Evolutionary conservation across 2,329 filamentous ascomycete species (phyloP).

Genomic region (Zasmidium citrigriseum): DNA sequence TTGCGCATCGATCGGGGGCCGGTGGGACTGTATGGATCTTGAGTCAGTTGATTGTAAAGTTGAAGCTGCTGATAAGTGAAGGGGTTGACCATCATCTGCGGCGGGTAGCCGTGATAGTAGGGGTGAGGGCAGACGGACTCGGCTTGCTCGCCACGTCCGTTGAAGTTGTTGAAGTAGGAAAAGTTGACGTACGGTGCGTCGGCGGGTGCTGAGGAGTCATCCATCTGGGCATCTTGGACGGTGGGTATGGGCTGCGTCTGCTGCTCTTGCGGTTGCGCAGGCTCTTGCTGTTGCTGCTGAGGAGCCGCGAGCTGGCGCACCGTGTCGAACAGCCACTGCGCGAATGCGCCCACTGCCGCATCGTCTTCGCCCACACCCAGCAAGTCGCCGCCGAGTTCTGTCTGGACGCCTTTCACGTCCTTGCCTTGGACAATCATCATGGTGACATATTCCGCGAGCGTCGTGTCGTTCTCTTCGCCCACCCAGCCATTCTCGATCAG

Average conservation of each 20-base stretch:
- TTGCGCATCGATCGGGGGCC: conserved; percentile 95
- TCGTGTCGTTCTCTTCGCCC: conserved; percentile 75
- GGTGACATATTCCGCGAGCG: conserved; percentile 92
- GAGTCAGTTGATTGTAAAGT: conserved; percentile 17
- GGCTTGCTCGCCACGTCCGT: conserved; percentile 3
- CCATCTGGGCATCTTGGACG: conserved; percentile 71
- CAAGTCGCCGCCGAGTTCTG: conserved; percentile 84
- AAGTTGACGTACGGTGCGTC: conserved; percentile 46
- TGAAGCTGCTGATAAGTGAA: conserved; percentile 5
- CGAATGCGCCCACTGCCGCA: conserved; percentile 77
- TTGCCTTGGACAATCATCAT: conserved; percentile 97
- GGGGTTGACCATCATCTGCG: conserved; percentile 1
- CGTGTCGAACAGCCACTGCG: conserved; percentile 90
- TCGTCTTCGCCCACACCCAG: conserved; percentile 82
- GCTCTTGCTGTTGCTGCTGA: conserved; percentile 18
- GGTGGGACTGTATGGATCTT: conserved; percentile 66
- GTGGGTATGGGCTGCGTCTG: conserved; percentile 19
- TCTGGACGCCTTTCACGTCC: conserved; percentile 83
- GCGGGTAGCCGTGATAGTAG: background rate
- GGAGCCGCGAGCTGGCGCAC: conserved; percentile 64
- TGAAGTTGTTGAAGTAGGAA: conserved; percentile 2
- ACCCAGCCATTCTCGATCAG: conserved; percentile 91
- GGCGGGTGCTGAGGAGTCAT: conserved; percentile 47
- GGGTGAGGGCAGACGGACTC: background rate
- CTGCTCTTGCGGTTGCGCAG: conserved; percentile 18